Evolutionary conservation across 108 stramenopile species (phyloP).

Genomic region (Cylindrotheca closterium): DNA sequence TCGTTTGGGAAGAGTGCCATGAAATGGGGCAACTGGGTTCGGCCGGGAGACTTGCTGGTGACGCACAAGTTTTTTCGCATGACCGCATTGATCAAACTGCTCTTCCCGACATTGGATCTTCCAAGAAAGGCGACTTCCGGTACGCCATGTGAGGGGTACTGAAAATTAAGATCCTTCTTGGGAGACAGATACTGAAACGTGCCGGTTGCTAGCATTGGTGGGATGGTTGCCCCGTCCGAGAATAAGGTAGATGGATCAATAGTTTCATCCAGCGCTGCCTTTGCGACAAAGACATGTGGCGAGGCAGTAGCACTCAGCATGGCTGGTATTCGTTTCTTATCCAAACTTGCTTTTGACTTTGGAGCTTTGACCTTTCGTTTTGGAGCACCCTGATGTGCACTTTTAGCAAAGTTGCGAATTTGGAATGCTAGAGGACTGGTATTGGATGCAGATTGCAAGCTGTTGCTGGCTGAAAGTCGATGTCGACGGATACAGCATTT

Average conservation of each 20-base stretch:
- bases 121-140: conserved; percentile 92
- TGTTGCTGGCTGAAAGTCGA: no score
- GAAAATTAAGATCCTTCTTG: conserved; percentile 33
- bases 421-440: no score
- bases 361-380: no score
- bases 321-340: conserved; percentile 16
- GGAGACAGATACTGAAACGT: conserved; percentile 65
- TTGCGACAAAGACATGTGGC: conserved; percentile 42
- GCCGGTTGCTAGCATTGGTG: conserved; percentile 32
- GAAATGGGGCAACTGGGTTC: conserved; percentile 91
- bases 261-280: conserved; percentile 14
- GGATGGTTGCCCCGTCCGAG: conserved; percentile 12
- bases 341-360: no score
- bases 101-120: conserved; percentile 94
- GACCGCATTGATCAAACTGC: conserved; percentile 83
- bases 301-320: conserved; percentile 40
- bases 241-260: background rate
- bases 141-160: conserved; percentile 52
- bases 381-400: no score
- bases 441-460: no score
- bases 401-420: no score
- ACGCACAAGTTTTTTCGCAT: conserved; percentile 68
- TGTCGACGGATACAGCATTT: no score
- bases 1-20: conserved; percentile 62
- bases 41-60: conserved; percentile 82